Percentiles rank a stretch among this genome's conserved stretches.
These are phyloP conservation scores for Colletotrichum zoysiae DNA, from an alignment of 2,329 filamentous ascomycete genomes.

Conservation along the genomic window DNA sequence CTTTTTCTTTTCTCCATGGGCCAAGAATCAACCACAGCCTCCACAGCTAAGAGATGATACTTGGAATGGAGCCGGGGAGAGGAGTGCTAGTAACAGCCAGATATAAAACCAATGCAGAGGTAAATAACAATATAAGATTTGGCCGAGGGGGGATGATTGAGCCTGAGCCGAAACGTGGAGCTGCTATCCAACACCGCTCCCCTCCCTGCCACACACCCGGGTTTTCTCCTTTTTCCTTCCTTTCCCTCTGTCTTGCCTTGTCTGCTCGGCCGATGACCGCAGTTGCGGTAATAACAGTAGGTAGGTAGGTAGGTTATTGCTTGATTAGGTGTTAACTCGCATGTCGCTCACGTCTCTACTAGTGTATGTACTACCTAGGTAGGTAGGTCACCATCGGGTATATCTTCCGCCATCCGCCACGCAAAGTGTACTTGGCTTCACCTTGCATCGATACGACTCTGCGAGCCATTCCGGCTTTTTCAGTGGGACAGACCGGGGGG, in stretches of 20 bases:
- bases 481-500: neutral
- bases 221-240: neutral
- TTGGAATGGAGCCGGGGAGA: neutral
- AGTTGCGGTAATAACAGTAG: neutral
- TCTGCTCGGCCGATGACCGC: conserved; percentile 23
- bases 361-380: too few relatives aligned
- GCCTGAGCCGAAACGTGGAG: neutral
- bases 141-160: too few relatives aligned
- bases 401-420: neutral
- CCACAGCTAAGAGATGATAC: neutral
- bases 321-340: neutral
- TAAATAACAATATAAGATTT: neutral
- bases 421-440: conserved; percentile 4
- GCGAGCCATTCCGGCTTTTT: conserved; percentile 9
- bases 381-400: neutral
- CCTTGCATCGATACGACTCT: neutral
- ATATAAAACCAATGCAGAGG: neutral
- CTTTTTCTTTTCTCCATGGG: neutral
- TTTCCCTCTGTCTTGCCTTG: neutral
- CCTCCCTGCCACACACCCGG: too few relatives aligned
- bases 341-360: conserved; percentile 28
- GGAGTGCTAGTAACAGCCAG: neutral
- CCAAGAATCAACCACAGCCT: neutral
- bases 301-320: too few relatives aligned
- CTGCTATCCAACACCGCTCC: neutral